phyloP scores from a whole-genome alignment of 176 grass and related monocot genomes.

The Cenchrus fungigraminus region DNA sequence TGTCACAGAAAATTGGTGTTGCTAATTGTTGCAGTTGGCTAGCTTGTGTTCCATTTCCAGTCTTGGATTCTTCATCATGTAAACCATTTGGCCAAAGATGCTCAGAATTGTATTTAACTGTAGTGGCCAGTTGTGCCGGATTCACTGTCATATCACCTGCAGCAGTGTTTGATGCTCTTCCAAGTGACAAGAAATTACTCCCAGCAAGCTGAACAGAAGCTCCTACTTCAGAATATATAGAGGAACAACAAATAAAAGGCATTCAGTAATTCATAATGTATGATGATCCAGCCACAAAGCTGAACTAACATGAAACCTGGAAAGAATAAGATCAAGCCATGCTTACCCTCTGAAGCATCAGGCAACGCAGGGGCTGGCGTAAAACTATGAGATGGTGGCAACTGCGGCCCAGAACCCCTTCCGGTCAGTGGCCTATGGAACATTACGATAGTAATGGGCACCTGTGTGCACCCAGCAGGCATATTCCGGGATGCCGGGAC shows the following conservation, averaged over 20 bases:
- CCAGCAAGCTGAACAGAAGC: constrained; percentile 27
- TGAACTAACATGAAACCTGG: constrained; percentile 8
- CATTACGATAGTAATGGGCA: constrained; percentile 55
- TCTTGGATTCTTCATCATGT: constrained; percentile 16
- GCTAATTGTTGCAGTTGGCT: constrained; percentile 1
- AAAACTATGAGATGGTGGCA: not conserved
- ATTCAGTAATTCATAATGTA: constrained; percentile 22
- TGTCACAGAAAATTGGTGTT: not conserved
- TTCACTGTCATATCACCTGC: constrained; percentile 13
- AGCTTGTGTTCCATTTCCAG: constrained; percentile 20
- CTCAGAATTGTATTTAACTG: constrained; percentile 26
- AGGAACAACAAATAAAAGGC: constrained; percentile 3
- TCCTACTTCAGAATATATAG: constrained; percentile 27
- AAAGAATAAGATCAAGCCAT: constrained; percentile 33
- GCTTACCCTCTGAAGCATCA: constrained; percentile 36
- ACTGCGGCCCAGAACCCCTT: constrained; percentile 19
- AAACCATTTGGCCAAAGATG: constrained; percentile 6
- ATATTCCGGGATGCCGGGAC: constrained; percentile 33
- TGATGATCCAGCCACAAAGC: not conserved
- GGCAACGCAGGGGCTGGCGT: constrained; percentile 29
- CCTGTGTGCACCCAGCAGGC: constrained; percentile 45
- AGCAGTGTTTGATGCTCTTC: constrained; percentile 23
- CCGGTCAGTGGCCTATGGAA: constrained; percentile 38
- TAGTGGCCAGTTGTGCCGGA: constrained; percentile 33
- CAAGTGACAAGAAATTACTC: constrained; percentile 46